phyloP scores from a whole-genome alignment of 108 stramenopile species.

The Seminavis robusta region DNA sequence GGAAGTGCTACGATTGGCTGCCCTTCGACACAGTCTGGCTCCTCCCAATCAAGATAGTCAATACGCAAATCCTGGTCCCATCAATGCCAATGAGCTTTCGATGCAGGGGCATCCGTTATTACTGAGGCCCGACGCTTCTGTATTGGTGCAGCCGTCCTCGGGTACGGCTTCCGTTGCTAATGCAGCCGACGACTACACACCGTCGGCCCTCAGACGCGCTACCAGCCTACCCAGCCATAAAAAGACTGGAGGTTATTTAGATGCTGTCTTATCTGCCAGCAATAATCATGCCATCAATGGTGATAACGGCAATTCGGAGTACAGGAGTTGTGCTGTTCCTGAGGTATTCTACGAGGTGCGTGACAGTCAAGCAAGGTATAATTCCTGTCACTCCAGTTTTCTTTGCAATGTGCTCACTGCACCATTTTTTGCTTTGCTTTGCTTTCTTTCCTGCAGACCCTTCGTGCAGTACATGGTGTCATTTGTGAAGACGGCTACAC shows the following conservation, averaged over 20 bases:
- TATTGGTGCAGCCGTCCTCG: too few relatives aligned
- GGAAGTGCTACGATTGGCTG: conserved; percentile 35
- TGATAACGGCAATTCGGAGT: neutral
- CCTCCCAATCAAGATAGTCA: conserved; percentile 22
- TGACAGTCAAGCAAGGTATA: neutral
- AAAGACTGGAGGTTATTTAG: conserved; percentile 1
- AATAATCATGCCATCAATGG: neutral
- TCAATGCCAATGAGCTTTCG: conserved; percentile 54
- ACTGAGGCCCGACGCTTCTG: conserved; percentile 50
- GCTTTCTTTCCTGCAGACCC: conserved; percentile 33
- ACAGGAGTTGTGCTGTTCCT: conserved; percentile 33
- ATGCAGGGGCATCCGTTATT: conserved; percentile 39
- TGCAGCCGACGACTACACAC: too few relatives aligned
- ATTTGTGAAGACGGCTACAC: conserved; percentile 55
- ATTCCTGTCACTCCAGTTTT: neutral
- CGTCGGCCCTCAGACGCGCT: conserved; percentile 1
- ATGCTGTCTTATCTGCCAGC: conserved; percentile 3
- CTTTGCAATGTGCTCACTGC: neutral
- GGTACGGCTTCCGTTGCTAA: too few relatives aligned
- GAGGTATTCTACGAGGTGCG: conserved; percentile 53
- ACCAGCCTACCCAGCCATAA: conserved; percentile 3
- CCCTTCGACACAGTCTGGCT: conserved; percentile 19
- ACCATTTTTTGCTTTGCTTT: neutral
- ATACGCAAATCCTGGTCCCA: conserved; percentile 61
- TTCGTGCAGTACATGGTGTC: conserved; percentile 57